Percentiles rank a stretch among this genome's conserved stretches.
Evolutionary conservation across 73 alveolate genomes (phyloP).

Genomic region (Effrenium voratum): DNA sequence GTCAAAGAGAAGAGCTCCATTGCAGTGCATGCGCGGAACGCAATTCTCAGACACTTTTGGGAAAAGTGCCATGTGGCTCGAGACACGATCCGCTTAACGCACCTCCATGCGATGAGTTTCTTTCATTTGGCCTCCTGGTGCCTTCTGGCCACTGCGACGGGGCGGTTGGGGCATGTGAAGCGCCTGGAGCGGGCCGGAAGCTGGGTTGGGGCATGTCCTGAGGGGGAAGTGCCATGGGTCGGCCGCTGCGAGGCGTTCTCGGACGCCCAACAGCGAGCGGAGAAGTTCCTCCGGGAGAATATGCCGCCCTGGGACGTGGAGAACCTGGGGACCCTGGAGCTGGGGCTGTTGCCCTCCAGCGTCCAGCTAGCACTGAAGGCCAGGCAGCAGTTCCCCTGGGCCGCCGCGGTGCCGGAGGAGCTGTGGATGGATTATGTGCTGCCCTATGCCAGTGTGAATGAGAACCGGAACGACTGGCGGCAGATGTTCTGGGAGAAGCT

Average conservation of each 20-base stretch:
- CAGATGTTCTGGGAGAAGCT: conserved; percentile 3
- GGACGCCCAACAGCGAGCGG: neutral
- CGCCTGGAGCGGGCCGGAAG: too few species aligned
- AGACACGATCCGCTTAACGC: too few species aligned
- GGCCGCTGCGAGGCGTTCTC: neutral
- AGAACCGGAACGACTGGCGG: conserved; percentile 71
- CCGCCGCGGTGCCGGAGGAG: conserved; percentile 18
- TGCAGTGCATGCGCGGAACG: too few species aligned
- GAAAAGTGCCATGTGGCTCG: too few species aligned
- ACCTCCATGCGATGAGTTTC: too few species aligned
- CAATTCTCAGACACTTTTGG: too few species aligned
- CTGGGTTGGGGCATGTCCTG: too few species aligned
- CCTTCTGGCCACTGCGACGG: too few species aligned
- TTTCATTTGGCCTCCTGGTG: too few species aligned
- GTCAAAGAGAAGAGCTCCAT: too few species aligned
- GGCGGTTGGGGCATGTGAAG: too few species aligned
- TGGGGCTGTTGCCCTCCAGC: conserved; percentile 11
- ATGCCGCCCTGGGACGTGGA: conserved; percentile 66
- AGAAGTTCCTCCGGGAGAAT: neutral
- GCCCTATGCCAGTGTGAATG: conserved; percentile 90
- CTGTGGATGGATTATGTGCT: conserved; percentile 74
- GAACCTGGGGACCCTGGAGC: conserved; percentile 43
- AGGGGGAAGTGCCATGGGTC: too few species aligned
- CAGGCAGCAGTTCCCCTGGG: neutral
- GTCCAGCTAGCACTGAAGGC: conserved; percentile 38